Evolutionary conservation across 2,329 filamentous ascomycete genomes (phyloP).

Genomic region (Xylariaceae sp.): DNA sequence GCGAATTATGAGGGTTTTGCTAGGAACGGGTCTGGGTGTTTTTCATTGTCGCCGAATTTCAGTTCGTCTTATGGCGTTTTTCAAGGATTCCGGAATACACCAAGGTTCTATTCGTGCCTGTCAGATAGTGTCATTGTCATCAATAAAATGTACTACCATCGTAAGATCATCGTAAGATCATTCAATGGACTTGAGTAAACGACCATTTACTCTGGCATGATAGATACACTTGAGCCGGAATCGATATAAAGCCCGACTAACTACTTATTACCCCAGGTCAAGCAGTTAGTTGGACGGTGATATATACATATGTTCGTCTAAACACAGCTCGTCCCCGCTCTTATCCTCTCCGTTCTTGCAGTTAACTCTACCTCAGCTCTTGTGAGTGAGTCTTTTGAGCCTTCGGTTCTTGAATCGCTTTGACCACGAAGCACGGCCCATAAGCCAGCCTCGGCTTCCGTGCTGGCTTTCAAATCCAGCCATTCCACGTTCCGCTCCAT

Average conservation of each 20-base stretch:
- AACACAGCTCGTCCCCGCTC: background rate
- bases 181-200: background rate
- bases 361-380: background rate
- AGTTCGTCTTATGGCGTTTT: conserved; percentile 19
- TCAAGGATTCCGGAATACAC: conserved; percentile 5
- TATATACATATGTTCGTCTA: background rate
- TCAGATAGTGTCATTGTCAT: conserved; percentile 14
- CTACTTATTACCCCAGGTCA: background rate
- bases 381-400: background rate
- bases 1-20: conserved; percentile 20
- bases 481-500: conserved; percentile 25
- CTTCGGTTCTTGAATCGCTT: background rate
- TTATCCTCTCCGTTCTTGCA: background rate
- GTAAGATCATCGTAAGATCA: background rate
- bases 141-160: conserved; percentile 22
- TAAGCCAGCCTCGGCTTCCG: conserved; percentile 24
- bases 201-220: background rate
- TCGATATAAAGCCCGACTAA: background rate
- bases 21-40: conserved; percentile 7
- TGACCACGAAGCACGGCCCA: conserved; percentile 23
- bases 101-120: conserved; percentile 2
- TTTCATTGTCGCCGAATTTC: conserved; percentile 1
- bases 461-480: conserved; percentile 18
- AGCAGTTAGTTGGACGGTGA: background rate
- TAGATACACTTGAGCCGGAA: background rate